These are phyloP conservation scores for Zasmidium cellare DNA, from an alignment of 2,329 filamentous ascomycete genomes.

Conservation along the genomic window DNA sequence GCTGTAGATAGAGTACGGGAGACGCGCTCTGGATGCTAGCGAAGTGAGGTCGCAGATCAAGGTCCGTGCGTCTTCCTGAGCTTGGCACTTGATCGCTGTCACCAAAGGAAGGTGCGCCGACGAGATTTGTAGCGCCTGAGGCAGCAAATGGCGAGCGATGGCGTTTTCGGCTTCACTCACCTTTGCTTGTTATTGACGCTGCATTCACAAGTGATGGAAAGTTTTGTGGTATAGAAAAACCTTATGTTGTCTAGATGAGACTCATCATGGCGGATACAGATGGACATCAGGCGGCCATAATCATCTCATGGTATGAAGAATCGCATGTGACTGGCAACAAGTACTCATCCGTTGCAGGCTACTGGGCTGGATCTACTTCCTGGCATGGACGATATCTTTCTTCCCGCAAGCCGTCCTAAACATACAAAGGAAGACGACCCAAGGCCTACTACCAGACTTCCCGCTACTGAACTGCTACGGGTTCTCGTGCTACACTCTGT, in stretches of 20 bases:
- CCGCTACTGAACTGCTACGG: constrained; percentile 72
- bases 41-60: too few relatives aligned
- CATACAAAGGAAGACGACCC: constrained; percentile 71
- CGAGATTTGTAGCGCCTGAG: not conserved
- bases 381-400: constrained; percentile 75
- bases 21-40: not conserved
- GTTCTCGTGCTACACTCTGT: constrained; percentile 71
- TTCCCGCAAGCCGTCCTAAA: constrained; percentile 89
- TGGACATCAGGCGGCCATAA: constrained; percentile 4
- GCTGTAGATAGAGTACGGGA: not conserved
- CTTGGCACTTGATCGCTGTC: too few relatives aligned
- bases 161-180: not conserved
- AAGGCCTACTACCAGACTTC: constrained; percentile 85
- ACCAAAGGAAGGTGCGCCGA: too few relatives aligned
- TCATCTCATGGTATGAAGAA: constrained; percentile 20
- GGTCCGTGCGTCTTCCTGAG: too few relatives aligned
- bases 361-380: constrained; percentile 33
- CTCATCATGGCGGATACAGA: not conserved
- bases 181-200: too few relatives aligned
- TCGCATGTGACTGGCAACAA: not conserved
- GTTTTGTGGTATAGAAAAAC: not conserved
- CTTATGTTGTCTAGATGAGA: not conserved
- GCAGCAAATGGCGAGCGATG: not conserved
- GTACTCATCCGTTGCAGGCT: constrained; percentile 16
- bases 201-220: not conserved